Base-by-base conservation (phyloP, 2,329 filamentous ascomycete genomes). In the Hymenoscyphus fructigenus region DNA sequence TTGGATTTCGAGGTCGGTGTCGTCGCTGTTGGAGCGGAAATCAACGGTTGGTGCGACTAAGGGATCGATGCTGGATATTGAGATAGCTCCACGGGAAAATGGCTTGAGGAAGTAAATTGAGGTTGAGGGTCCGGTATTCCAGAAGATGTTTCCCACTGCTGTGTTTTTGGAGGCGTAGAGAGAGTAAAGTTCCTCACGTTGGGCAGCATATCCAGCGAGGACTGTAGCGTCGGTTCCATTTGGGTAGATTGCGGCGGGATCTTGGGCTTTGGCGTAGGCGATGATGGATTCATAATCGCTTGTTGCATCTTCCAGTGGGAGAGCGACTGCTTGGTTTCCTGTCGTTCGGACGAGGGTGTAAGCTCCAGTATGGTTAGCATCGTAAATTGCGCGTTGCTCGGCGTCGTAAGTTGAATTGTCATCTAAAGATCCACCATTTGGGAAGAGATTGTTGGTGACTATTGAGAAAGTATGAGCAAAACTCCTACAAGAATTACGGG, bases 71-170 rank as follows among this genome's bases (percentile, higher is more conserved):
- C 71, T 67, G 59, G 70, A 69, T 3, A 76, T 71, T 5, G 68
- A 66, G 55, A 79, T 73, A 20, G 74, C 72, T 20, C 77, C 78
- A 26, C 78, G 75, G 61, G 74, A 76, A 28, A 79, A 69, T 2
- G 77, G 76, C 64, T 66, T 66, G 15, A 68, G 60, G 47, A 59
- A 63, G 55, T 68, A 68, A 4, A 68, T 44, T 57, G 61, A 61
- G 28, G 64, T 68, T 29, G 41, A 47, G 1, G 64, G 29, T 4
- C 66, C 66, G 5, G 66, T 68, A 36, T 68, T 68, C 66, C 64
- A 68, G 34, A 57, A 65, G 14, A 66, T 57, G 5, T 23, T 57
- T 2, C 64, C 66, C 17, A 65, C 50, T 12, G 62, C 56, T 9
- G 62, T 61, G 1, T 50, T 38, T 4, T 28, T 57, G 4, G 56